These are phyloP conservation scores for Canariomyces notabilis DNA, from an alignment of 2,329 filamentous ascomycete species.

Conservation along the genomic window DNA sequence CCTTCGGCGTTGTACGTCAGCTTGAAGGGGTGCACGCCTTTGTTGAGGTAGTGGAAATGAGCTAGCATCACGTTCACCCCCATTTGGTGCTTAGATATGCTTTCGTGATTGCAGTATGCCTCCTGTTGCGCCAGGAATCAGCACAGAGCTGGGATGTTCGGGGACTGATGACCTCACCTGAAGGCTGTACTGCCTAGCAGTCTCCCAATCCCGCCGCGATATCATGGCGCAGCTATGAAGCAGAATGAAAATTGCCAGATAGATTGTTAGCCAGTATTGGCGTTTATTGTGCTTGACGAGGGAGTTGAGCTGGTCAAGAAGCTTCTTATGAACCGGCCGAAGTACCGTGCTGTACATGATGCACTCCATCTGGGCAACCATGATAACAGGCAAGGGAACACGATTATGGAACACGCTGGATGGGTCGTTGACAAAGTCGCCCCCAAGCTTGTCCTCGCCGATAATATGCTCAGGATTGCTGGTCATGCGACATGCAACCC, in stretches of 20 bases:
- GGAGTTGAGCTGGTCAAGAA: conserved; percentile 22
- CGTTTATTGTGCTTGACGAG: conserved; percentile 21
- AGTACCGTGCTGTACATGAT: conserved; percentile 24
- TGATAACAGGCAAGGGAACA: conserved; percentile 22
- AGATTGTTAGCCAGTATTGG: conserved; percentile 25
- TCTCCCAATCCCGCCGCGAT: conserved; percentile 21
- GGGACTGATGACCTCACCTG: conserved; percentile 5
- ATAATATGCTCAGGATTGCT: conserved; percentile 21
- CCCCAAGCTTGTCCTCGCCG: conserved; percentile 22
- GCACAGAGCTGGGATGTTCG: background rate
- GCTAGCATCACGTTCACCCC: conserved; percentile 20
- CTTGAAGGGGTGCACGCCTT: conserved; percentile 18
- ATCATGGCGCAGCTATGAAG: conserved; percentile 25
- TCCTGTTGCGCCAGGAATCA: conserved; percentile 1
- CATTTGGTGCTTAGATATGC: conserved; percentile 17
- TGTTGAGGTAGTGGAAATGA: conserved; percentile 22
- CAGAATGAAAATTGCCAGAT: conserved; percentile 24
- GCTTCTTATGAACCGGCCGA: conserved; percentile 19
- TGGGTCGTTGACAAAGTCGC: conserved; percentile 10
- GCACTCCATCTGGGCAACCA: conserved; percentile 25
- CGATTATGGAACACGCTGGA: conserved; percentile 15
- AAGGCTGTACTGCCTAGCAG: conserved; percentile 14
- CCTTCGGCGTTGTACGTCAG: conserved; percentile 12
- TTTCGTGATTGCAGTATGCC: conserved; percentile 18
- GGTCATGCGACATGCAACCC: conserved; percentile 23